Conservation (phyloP, 345 rosid species). For the Raphanus raphanistrum region DNA sequence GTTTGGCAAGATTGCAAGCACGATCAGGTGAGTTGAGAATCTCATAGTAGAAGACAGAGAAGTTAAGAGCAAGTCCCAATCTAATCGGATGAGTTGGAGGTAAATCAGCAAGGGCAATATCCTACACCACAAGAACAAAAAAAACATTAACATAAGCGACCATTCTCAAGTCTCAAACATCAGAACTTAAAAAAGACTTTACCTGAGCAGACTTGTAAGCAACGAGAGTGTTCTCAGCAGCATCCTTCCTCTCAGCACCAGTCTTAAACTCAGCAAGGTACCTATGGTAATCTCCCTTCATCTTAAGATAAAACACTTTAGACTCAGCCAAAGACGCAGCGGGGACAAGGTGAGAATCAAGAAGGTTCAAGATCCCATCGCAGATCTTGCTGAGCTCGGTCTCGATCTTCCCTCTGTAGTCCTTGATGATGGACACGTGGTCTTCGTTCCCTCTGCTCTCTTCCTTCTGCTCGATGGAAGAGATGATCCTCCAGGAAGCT, state of each 20-base stretch:
- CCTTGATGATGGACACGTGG: conserved; percentile 76
- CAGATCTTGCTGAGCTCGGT: conserved; percentile 89
- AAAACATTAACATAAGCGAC: neutral
- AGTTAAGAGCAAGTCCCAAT: conserved; percentile 97
- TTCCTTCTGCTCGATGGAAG: conserved; percentile 99
- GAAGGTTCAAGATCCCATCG: conserved; percentile 79
- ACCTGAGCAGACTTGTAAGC: conserved; percentile 99
- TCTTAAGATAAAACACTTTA: conserved; percentile 93
- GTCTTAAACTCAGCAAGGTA: conserved; percentile 99
- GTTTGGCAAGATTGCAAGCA: conserved; percentile 95
- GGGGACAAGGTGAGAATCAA: conserved; percentile 89
- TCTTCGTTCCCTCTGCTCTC: conserved; percentile 91
- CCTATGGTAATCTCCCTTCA: conserved; percentile 99
- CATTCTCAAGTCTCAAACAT: too few species aligned
- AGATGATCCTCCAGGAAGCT: conserved; percentile 98
- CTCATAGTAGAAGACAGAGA: conserved; percentile 98
- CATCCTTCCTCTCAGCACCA: conserved; percentile 91
- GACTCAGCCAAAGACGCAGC: conserved; percentile 86
- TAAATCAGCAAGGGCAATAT: conserved; percentile 85
- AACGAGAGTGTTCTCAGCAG: conserved; percentile 91
- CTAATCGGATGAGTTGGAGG: conserved; percentile 97
- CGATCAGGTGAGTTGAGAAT: conserved; percentile 98
- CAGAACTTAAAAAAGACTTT: too few species aligned
- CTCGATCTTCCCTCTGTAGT: conserved; percentile 85
- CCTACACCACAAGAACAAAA: conserved; percentile 44